Evolutionary conservation across 768 basidiomycete genomes (phyloP), one percentile per base, ranked within the genome.

Genomic region (Dioszegia crocea): DNA sequence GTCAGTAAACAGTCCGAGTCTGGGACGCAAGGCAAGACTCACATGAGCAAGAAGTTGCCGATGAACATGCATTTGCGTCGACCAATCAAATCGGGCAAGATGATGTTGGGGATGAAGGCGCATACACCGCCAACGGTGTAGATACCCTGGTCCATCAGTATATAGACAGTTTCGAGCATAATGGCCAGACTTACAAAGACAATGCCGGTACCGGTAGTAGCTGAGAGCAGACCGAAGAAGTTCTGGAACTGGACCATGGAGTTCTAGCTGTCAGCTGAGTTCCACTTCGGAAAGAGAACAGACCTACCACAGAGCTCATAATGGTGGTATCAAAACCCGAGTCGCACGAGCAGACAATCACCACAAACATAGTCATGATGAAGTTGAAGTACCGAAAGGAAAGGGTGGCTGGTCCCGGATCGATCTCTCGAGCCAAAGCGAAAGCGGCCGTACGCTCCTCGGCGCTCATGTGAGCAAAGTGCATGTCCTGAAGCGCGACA

Each of bases 21-120:
- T n/a, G n/a, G n/a, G n/a, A n/a, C n/a, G n/a, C n/a, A 33, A 33
- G 33, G 16, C 16, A 11, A 30, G 21, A 74, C 79, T 39, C 64
- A 82, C 82, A 82, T 77, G 26, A 83, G 61, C 45, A 81, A 68
- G 11, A 75, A 59, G 61, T 83, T 83, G 5, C 80, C 82, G 44
- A 79, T 74, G 61, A 81, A 81, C 83, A 83, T 84, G 17, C 80
- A 78, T 62, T 80, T 79, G 14, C 82, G 76, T 33, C 82, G 80
- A 6, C 82, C 82, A 57, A 82, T 80, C 54, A 70, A 75, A 64
- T 83, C 82, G n/a, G 82, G 82, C n/a, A 83, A 63, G 56, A 78
- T 79, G 19, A 80, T 81, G 17, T 55, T 53, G 79, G 62, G 33
- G 51, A 73, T 48, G 50, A 60, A 64, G 16, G 51, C 59, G 40